Conservation (phyloP, 2,329 filamentous ascomycete species). For the Pseudocercospora vitis region DNA sequence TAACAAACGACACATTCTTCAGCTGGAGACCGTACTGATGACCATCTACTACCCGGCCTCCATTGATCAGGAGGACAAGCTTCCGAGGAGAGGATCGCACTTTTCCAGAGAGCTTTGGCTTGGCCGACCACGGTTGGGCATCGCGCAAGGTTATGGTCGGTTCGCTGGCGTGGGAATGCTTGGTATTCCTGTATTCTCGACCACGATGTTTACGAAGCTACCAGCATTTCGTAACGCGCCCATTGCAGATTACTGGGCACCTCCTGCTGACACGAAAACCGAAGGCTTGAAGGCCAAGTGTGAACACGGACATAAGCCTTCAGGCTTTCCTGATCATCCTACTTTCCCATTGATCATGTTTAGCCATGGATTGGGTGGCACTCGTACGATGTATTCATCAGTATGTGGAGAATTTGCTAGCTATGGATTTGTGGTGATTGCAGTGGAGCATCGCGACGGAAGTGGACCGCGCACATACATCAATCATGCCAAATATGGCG, state of each 20-base stretch:
- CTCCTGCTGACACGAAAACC: conserved; percentile 43
- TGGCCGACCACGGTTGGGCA: conserved; percentile 56
- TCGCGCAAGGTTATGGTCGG: conserved; percentile 62
- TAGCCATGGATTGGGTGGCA: conserved; percentile 65
- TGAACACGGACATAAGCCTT: conserved; percentile 41
- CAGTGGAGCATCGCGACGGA: conserved; percentile 65
- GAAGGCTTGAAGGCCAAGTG: conserved; percentile 45
- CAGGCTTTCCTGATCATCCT: conserved; percentile 42
- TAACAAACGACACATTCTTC: conserved; percentile 49
- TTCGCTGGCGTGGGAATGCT: conserved; percentile 56
- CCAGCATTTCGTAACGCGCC: conserved; percentile 63
- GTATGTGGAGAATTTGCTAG: conserved; percentile 67
- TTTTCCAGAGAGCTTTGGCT: conserved; percentile 63
- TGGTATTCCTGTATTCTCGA: conserved; percentile 55
- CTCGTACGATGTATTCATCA: conserved; percentile 61
- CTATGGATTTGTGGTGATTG: conserved; percentile 65
- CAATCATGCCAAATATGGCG: conserved; percentile 51
- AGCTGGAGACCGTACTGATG: conserved; percentile 62
- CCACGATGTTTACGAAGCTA: conserved; percentile 64
- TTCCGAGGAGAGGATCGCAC: conserved; percentile 30
- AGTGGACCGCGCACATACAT: conserved; percentile 62
- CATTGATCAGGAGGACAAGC: conserved; percentile 40
- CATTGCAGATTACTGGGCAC: conserved; percentile 54
- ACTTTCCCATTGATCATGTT: conserved; percentile 65
- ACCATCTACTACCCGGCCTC: conserved; percentile 64